phyloP scores from a whole-genome alignment of 2,329 filamentous ascomycete genomes.

The Nemania serpens region DNA sequence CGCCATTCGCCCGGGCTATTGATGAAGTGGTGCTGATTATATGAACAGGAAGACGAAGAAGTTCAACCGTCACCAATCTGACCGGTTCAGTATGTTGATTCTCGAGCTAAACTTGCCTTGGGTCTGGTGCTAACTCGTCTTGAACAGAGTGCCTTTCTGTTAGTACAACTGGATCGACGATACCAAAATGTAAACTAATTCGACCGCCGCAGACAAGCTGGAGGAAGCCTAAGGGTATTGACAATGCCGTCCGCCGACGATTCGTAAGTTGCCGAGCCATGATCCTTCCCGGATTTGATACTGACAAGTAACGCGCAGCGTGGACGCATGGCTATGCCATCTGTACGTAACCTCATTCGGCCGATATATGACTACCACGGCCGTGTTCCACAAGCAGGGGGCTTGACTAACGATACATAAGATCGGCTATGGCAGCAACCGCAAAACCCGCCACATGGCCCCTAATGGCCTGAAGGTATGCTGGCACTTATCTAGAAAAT shows the following conservation, averaged over 20 bases:
- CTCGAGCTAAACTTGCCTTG: neutral
- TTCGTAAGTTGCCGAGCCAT: conserved; percentile 56
- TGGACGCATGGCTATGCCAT: conserved; percentile 95
- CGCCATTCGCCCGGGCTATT: neutral
- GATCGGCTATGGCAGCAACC: conserved; percentile 99
- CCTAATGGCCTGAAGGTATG: conserved; percentile 90
- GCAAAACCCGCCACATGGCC: conserved; percentile 99
- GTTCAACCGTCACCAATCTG: conserved; percentile 97
- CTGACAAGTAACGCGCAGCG: conserved; percentile 48
- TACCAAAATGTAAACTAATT: conserved; percentile 10
- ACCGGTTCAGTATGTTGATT: conserved; percentile 90
- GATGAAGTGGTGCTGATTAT: conserved; percentile 44
- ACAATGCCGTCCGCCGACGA: conserved; percentile 94
- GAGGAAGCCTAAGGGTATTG: conserved; percentile 99
- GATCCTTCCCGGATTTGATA: neutral
- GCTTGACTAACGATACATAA: conserved; percentile 47
- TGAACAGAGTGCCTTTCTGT: conserved; percentile 30
- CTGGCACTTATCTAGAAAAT: neutral
- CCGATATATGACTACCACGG: neutral
- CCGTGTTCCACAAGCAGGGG: neutral
- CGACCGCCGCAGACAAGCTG: conserved; percentile 56
- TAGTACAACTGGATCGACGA: conserved; percentile 14
- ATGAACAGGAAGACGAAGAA: conserved; percentile 67
- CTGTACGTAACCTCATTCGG: conserved; percentile 67
- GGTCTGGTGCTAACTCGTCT: conserved; percentile 11